Conservation (phyloP, 768 basidiomycete species). For the Serpula lacrymans region DNA sequence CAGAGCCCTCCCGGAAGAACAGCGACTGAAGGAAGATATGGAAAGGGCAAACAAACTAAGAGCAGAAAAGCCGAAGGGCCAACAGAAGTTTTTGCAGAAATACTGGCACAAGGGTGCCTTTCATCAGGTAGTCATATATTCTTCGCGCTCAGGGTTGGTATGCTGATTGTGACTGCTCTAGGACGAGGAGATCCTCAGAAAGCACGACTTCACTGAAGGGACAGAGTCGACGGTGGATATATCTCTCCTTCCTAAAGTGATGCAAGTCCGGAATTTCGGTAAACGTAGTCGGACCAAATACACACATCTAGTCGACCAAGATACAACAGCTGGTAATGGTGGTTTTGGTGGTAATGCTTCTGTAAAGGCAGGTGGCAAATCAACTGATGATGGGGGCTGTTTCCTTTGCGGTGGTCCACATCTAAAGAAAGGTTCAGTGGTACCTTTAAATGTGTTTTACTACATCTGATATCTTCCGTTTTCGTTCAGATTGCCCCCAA, state of each 20-base stretch:
- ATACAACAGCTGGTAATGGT: constrained; percentile 66
- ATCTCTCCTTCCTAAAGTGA: constrained; percentile 84
- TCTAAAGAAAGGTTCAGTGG: constrained; percentile 72
- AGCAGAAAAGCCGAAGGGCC: constrained; percentile 86
- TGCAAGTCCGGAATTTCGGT: constrained; percentile 96
- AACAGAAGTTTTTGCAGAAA: constrained; percentile 93
- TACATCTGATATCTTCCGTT: constrained; percentile 4
- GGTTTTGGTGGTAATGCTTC: constrained; percentile 63
- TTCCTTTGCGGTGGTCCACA: constrained; percentile 95
- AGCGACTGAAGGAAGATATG: constrained; percentile 88
- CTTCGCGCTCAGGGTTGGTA: constrained; percentile 5
- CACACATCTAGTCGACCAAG: constrained; percentile 93
- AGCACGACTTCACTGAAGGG: constrained; percentile 85
- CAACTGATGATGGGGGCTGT: constrained; percentile 66
- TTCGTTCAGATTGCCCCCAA: constrained; percentile 46
- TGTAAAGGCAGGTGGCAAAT: constrained; percentile 53
- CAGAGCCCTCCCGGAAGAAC: constrained; percentile 89
- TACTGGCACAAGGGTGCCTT: constrained; percentile 99
- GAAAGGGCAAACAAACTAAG: constrained; percentile 80
- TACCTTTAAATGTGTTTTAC: background rate
- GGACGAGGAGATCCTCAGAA: constrained; percentile 85
- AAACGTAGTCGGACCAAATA: constrained; percentile 93
- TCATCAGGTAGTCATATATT: constrained; percentile 66
- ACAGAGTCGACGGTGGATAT: constrained; percentile 89
- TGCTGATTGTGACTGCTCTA: constrained; percentile 26